Conservation (phyloP, 2,329 filamentous ascomycete species). For the Herpomyces periplanetae region DNA sequence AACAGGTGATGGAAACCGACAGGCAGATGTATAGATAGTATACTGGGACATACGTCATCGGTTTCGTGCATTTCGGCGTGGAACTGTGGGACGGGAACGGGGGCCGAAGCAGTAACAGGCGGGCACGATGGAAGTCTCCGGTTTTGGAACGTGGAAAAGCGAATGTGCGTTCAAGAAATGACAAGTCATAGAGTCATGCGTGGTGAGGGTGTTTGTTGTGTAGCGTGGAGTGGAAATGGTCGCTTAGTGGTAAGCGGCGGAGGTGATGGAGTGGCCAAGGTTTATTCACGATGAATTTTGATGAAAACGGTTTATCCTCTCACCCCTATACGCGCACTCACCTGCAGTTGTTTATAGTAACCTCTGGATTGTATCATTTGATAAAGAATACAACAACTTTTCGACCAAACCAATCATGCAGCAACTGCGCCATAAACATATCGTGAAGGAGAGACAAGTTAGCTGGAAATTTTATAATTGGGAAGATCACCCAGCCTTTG, state of each 20-base stretch:
- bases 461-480: too few species aligned
- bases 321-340: too few species aligned
- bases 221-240: slow-evolving; percentile 82
- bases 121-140: slow-evolving; percentile 80
- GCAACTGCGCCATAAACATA: too few species aligned
- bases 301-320: slow-evolving; percentile 12
- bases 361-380: too few species aligned
- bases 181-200: slow-evolving; percentile 74
- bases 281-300: slow-evolving; percentile 14
- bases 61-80: slow-evolving; percentile 70
- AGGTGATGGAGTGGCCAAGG: slow-evolving; percentile 80
- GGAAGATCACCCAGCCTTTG: too few species aligned
- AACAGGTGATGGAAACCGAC: slow-evolving; percentile 4
- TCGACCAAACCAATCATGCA: too few species aligned
- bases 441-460: too few species aligned
- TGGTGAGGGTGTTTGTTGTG: slow-evolving; percentile 68
- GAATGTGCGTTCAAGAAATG: slow-evolving; percentile 76
- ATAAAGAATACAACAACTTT: too few species aligned
- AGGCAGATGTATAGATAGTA: slow-evolving; percentile 98
- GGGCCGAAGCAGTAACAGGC: slow-evolving; percentile 67
- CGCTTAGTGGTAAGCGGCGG: slow-evolving; percentile 77
- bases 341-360: too few species aligned
- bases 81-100: too few species aligned
- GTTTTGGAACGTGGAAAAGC: slow-evolving; percentile 90
- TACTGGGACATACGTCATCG: slow-evolving; percentile 75